phyloP scores from a whole-genome alignment of 31 red algal genomes.

The Endocladia muricata region DNA sequence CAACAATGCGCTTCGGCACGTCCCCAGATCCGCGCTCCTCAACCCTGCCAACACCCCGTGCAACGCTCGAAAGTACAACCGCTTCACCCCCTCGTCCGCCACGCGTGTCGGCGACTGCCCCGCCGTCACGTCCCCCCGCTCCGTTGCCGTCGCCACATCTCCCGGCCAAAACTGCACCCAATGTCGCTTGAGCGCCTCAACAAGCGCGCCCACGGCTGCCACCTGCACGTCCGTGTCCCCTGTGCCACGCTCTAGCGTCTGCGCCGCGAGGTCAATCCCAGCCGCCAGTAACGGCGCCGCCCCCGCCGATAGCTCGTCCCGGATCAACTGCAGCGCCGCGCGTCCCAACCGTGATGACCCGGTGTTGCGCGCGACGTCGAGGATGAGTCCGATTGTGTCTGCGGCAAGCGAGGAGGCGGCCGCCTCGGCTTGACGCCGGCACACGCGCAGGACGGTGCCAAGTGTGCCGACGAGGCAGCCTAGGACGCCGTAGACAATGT shows the following conservation, averaged over 20 bases:
- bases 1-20: neutral
- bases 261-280: neutral
- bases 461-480: neutral
- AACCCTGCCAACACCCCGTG: neutral
- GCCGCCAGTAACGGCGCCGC: neutral
- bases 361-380: neutral
- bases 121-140: neutral
- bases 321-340: neutral
- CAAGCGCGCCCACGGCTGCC: neutral
- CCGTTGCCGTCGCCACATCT: neutral
- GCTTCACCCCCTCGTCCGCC: neutral
- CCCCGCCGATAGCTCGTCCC: neutral
- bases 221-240: neutral
- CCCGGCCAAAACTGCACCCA: conserved; percentile 5
- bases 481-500: neutral
- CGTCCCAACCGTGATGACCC: neutral
- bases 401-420: neutral
- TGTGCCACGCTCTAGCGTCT: neutral
- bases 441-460: neutral
- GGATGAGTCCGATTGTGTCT: neutral
- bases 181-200: neutral
- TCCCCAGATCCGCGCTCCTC: neutral
- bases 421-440: neutral
- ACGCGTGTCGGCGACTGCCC: neutral
- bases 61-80: neutral